These are phyloP conservation scores for Penicillium sp. DNA, from an alignment of 2,329 filamentous ascomycete species.

Conservation along the genomic window DNA sequence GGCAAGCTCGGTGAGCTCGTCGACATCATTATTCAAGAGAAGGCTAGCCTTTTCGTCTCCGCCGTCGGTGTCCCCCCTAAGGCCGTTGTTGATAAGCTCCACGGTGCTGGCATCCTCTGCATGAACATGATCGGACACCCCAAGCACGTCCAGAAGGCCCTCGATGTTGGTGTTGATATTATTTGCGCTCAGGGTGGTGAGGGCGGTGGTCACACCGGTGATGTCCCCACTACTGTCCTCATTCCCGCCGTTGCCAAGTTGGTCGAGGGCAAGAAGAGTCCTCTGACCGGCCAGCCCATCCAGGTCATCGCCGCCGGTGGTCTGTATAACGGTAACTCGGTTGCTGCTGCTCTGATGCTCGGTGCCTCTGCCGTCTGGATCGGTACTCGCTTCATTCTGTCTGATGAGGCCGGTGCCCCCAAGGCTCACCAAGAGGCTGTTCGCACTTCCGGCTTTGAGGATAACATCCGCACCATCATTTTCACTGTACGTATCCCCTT, in stretches of 20 bases:
- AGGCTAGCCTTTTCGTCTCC: conserved; percentile 90
- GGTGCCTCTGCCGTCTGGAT: conserved; percentile 94
- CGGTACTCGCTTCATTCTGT: conserved; percentile 91
- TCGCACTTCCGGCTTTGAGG: conserved; percentile 84
- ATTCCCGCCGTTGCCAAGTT: conserved; percentile 89
- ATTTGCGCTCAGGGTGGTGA: conserved; percentile 99
- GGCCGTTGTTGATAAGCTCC: conserved; percentile 82
- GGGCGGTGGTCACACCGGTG: conserved; percentile 93
- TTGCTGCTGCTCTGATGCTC: conserved; percentile 88
- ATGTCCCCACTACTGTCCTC: conserved; percentile 85
- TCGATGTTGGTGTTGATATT: conserved; percentile 87
- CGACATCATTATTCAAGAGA: conserved; percentile 88
- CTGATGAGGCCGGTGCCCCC: conserved; percentile 90
- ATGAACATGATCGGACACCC: conserved; percentile 99
- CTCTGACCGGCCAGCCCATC: conserved; percentile 81
- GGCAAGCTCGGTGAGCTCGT: conserved; percentile 91
- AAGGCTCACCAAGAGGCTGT: conserved; percentile 95
- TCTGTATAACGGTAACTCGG: conserved; percentile 85
- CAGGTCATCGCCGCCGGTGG: conserved; percentile 92
- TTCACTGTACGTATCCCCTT: conserved; percentile 63
- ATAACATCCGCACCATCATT: conserved; percentile 96
- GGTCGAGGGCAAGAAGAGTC: conserved; percentile 76
- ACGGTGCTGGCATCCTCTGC: conserved; percentile 83
- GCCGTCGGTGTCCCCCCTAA: conserved; percentile 93
- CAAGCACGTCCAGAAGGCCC: conserved; percentile 96